Percentiles rank a stretch among this genome's conserved stretches.
phyloP scores from a whole-genome alignment of 441 rosid species.

The Gossypium davidsonii region DNA sequence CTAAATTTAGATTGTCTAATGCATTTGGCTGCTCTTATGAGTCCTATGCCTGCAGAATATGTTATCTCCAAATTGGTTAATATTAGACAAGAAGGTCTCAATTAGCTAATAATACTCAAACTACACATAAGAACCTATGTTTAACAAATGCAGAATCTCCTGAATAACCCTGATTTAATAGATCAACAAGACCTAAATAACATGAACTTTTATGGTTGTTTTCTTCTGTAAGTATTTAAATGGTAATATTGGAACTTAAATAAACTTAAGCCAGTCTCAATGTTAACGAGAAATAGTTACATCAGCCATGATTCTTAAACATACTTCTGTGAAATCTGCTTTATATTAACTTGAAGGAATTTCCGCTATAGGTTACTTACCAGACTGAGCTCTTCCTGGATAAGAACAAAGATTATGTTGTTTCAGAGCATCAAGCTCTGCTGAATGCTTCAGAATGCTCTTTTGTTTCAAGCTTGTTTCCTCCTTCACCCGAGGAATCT shows the following conservation, averaged over 20 bases:
- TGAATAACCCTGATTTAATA: not conserved
- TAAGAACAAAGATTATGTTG: constrained; percentile 96
- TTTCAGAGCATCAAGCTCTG: constrained; percentile 89
- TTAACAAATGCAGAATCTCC: not conserved
- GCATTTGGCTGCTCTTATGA: not conserved
- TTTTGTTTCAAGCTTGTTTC: constrained; percentile 81
- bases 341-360: not conserved
- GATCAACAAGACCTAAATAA: not conserved
- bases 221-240: not conserved
- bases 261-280: not conserved
- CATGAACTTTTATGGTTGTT: not conserved
- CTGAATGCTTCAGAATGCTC: constrained; percentile 63
- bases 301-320: constrained; percentile 2
- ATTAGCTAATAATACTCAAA: not conserved
- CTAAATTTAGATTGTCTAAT: not conserved
- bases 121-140: not conserved
- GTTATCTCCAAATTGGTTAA: not conserved
- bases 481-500: constrained; percentile 74
- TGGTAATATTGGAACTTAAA: not conserved
- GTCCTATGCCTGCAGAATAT: not conserved
- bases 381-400: constrained; percentile 90
- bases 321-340: constrained; percentile 7
- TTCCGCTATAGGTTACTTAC: constrained; percentile 63
- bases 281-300: not conserved
- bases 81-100: not conserved